phyloP scores from a whole-genome alignment of 2,329 filamentous ascomycete genomes.

The Zymoseptoria passerinii region DNA sequence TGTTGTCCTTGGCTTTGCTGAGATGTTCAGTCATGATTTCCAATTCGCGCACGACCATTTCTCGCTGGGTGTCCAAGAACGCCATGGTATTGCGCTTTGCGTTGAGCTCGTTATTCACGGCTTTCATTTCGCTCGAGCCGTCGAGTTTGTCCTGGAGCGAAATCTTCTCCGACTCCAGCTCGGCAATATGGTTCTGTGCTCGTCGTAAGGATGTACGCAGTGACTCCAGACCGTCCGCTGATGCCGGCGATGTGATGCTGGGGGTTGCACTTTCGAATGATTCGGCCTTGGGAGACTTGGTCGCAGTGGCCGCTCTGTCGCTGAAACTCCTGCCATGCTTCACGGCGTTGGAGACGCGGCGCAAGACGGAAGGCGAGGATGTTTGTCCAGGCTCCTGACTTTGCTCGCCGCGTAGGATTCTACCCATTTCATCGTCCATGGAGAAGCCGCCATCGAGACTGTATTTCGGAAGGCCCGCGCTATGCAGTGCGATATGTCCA shows the following conservation, averaged over 20 bases:
- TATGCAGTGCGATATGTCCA: slow-evolving; percentile 21
- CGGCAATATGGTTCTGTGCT: slow-evolving; percentile 50
- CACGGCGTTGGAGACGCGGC: slow-evolving; percentile 85
- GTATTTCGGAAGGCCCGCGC: slow-evolving; percentile 37
- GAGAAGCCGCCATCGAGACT: slow-evolving; percentile 80
- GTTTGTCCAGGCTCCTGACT: slow-evolving; percentile 32
- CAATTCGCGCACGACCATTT: slow-evolving; percentile 88
- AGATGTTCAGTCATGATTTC: slow-evolving; percentile 85
- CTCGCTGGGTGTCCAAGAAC: slow-evolving; percentile 84
- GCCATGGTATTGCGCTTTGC: slow-evolving; percentile 96
- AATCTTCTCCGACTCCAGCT: slow-evolving; percentile 73
- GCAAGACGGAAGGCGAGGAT: slow-evolving; percentile 60
- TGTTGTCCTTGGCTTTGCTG: slow-evolving; percentile 74
- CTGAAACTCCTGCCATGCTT: slow-evolving; percentile 87
- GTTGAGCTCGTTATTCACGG: slow-evolving; percentile 75
- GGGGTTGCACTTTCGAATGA: slow-evolving; percentile 31
- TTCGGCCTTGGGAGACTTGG: slow-evolving; percentile 32
- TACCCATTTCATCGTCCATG: slow-evolving; percentile 91
- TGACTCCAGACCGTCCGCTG: slow-evolving; percentile 15
- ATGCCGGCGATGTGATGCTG: slow-evolving; percentile 16
- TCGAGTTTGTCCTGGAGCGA: slow-evolving; percentile 46
- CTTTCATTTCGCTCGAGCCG: slow-evolving; percentile 55
- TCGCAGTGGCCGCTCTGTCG: slow-evolving; percentile 38
- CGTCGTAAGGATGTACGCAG: slow-evolving; percentile 16
- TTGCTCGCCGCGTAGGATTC: slow-evolving; percentile 67